Conservation (phyloP, 306 rosid genomes). For the Abrus pulchellus region DNA sequence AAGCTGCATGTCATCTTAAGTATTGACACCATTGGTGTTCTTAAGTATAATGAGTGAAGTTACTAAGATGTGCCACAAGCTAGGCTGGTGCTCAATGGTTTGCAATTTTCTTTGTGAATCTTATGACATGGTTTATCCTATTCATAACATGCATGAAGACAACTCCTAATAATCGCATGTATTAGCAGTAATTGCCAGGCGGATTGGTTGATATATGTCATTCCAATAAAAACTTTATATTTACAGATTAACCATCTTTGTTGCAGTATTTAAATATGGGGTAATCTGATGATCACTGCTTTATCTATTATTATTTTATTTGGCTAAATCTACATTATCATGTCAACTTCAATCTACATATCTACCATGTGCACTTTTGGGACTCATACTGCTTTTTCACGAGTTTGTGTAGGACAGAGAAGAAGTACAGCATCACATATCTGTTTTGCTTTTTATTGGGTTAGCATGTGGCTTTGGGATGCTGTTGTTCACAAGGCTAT, state of each 20-base stretch:
- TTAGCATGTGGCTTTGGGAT: constrained; percentile 79
- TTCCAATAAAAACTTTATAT: constrained; percentile 16
- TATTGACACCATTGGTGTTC: neutral
- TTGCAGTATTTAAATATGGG: constrained; percentile 10
- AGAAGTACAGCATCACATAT: constrained; percentile 77
- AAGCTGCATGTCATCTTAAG: neutral
- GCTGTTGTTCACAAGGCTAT: constrained; percentile 78
- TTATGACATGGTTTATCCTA: neutral
- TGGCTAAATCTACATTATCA: neutral
- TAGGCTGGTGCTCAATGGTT: neutral
- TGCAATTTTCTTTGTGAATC: constrained; percentile 10
- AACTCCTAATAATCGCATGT: neutral
- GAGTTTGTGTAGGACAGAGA: constrained; percentile 73
- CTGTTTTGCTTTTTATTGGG: constrained; percentile 82
- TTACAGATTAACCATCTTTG: constrained; percentile 15
- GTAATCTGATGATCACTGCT: neutral
- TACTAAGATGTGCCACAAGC: neutral
- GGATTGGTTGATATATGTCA: neutral
- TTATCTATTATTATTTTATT: constrained; percentile 23
- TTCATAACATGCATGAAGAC: neutral
- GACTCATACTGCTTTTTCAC: constrained; percentile 27
- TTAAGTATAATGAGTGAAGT: neutral
- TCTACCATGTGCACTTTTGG: constrained; percentile 27
- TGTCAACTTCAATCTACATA: constrained; percentile 20
- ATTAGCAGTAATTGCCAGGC: neutral